Evolutionary conservation across 225 moss, liverwort and hornwort genomes (phyloP), one percentile per base, ranked within the genome.

Genomic region (Physcomitrellopsis africana): DNA sequence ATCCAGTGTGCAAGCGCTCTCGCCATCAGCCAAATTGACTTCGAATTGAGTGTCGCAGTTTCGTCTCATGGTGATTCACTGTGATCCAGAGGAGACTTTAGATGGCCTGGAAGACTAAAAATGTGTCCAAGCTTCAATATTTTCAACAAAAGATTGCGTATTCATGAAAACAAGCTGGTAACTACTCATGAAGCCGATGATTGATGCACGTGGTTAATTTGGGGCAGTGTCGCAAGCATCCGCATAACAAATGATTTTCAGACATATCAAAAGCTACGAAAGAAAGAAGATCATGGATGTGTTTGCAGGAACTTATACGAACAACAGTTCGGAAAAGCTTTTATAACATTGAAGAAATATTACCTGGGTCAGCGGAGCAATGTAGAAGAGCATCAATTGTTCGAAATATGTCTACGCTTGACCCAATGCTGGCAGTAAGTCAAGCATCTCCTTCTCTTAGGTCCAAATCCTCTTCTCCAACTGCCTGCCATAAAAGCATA

Each of bases 1-100:
- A 96, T 96, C 45, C 86, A 89, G 29, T 70, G 79, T 42, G 82
- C 92, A 46, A 91, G 88, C 11, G 85, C 92, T 71, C 82, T 90
- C 41, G 85, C 82, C 69, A 94, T 75, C 24, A 88, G 80, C 94
- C 94, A 96, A 10, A 74, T 80, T 3, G 85, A 75, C 76, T 88
- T 92, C 16, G 94, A 49, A 68, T 92, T 92, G 9, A 77, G 59
- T 1, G 77, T 65, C 89, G 92, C 83, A 51, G 77, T 86, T 64
- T 84, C 67, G 54, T 94, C 96, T 82, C 88, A 94, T 18, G 88
- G 86, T 15, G 63, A 42, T 60, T 92, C 94, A 7, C 18, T 84
- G 53, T 81, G 81, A 77, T 90, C 94, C 70, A 92, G 54, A 15
- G 87, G 85, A 16, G 92, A 74, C 63, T 82, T 89, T 3, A 79